These are phyloP conservation scores for Fusarium begoniae DNA, from an alignment of 2,329 filamentous ascomycete genomes.

Conservation along the genomic window DNA sequence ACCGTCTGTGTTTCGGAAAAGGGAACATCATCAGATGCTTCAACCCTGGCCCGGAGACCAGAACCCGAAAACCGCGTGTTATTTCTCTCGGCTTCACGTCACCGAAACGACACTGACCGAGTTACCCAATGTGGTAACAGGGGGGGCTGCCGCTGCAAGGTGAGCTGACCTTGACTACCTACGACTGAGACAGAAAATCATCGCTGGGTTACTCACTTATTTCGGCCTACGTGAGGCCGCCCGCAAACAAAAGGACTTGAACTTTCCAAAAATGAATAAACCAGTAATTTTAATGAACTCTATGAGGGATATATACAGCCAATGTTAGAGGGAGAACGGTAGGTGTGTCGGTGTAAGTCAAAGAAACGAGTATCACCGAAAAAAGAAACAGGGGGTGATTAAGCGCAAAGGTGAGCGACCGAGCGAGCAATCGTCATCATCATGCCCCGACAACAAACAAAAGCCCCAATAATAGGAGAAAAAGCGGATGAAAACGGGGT, in stretches of 20 bases:
- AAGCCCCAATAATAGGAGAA: background rate
- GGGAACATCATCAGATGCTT: slow-evolving; percentile 18
- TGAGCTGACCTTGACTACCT: slow-evolving; percentile 24
- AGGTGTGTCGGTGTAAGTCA: slow-evolving; percentile 27
- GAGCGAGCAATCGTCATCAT: slow-evolving; percentile 2
- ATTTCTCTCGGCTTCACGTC: slow-evolving; percentile 19
- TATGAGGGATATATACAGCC: slow-evolving; percentile 34
- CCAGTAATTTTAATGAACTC: background rate
- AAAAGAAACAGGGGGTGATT: slow-evolving; percentile 9
- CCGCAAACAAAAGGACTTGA: background rate
- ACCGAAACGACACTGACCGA: slow-evolving; percentile 26
- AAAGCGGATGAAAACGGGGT: slow-evolving; percentile 19
- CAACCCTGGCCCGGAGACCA: slow-evolving; percentile 21
- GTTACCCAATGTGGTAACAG: slow-evolving; percentile 6
- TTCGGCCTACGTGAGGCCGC: slow-evolving; percentile 20
- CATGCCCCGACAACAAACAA: background rate
- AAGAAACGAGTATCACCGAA: slow-evolving; percentile 24
- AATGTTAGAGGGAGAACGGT: slow-evolving; percentile 15
- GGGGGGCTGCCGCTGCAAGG: background rate
- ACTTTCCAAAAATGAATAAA: no score
- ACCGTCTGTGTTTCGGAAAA: background rate
- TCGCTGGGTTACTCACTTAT: background rate
- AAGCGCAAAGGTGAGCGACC: background rate
- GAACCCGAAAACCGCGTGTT: slow-evolving; percentile 29
- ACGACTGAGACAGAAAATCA: background rate